Evolutionary conservation across 2,329 filamentous ascomycete species (phyloP), one percentile per base, ranked within the genome.

Genomic region (Acephala macrosclerotiorum): DNA sequence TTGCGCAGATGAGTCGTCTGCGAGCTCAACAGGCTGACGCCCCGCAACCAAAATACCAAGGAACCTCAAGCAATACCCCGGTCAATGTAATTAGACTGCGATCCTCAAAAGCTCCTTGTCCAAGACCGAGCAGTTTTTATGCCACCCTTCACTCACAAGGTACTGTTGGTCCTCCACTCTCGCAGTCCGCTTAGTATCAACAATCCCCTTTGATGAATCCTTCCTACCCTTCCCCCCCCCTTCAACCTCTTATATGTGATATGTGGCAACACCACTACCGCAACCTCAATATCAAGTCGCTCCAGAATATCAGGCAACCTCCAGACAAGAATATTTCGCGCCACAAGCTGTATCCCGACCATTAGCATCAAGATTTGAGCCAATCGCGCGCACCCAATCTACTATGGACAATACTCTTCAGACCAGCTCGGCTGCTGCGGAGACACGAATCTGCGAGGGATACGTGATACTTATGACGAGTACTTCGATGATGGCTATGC

Each of bases 401-500:
- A 66, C 65, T 2, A 73, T 69, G 63, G 68, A 70, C 33, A 69
- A 64, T 8, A 60, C 66, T 8, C 16, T 58, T 18, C 59, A 67
- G 42, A 68, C 70, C 12, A 36, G 62, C 0, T 73, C 71, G 14
- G 70, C 68, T 7, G 70, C 65, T 58, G 68, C 20, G 58, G 69
- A 64, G 67, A 69, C 36, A 57, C 33, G 20, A 56, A 56, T 33
- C 61, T 36, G 5, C 20, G 33, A 35, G 33, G 59, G 45, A 36
- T 35, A 25, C 25, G 38, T 26, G 60, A 61, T 12, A 61, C 56
- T 22, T 67, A 68, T 18, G 58, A 66, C 7, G 47, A 57, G 7
- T 70, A 70, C 45, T 63, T 70, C 47, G 71, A 74, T 26, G 74
- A 74, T 57, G 68, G 65, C 2, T 74, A 75, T 62, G 49, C 63